Conservation (phyloP, 2,329 filamentous ascomycete genomes). For the Alternaria sp. region DNA sequence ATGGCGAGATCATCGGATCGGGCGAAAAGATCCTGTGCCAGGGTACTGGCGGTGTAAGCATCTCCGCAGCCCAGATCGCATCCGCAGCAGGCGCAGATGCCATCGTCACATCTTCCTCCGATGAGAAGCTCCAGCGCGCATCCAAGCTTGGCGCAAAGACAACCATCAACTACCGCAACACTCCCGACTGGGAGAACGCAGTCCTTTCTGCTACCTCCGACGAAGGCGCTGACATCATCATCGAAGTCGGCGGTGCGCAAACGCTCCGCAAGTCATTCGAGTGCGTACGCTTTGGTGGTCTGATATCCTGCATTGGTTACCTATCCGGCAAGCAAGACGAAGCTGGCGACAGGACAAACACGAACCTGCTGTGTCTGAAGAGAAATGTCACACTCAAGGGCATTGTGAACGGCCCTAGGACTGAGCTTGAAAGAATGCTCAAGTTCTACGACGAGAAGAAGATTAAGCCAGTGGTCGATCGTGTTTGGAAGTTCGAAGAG, state of each 20-base stretch:
- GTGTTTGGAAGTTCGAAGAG: constrained; percentile 48
- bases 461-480: constrained; percentile 52
- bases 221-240: constrained; percentile 56
- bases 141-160: constrained; percentile 64
- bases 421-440: constrained; percentile 56
- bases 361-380: constrained; percentile 63
- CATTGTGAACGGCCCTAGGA: constrained; percentile 68
- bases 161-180: constrained; percentile 67
- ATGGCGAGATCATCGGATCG: constrained; percentile 58
- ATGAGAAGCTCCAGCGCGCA: constrained; percentile 61
- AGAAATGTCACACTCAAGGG: constrained; percentile 63
- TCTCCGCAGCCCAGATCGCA: constrained; percentile 51
- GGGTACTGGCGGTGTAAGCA: constrained; percentile 54
- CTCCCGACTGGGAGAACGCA: constrained; percentile 65
- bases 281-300: constrained; percentile 50
- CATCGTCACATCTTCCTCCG: constrained; percentile 66
- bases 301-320: constrained; percentile 53
- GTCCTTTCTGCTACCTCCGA: constrained; percentile 57
- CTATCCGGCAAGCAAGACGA: constrained; percentile 63
- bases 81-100: constrained; percentile 53
- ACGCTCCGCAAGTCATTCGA: constrained; percentile 57
- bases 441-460: constrained; percentile 51
- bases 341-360: constrained; percentile 61
- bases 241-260: constrained; percentile 59
- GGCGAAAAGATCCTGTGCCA: constrained; percentile 50